Base-by-base conservation (phyloP, 208 protist genomes). In the Tetramitus jugosus region DNA sequence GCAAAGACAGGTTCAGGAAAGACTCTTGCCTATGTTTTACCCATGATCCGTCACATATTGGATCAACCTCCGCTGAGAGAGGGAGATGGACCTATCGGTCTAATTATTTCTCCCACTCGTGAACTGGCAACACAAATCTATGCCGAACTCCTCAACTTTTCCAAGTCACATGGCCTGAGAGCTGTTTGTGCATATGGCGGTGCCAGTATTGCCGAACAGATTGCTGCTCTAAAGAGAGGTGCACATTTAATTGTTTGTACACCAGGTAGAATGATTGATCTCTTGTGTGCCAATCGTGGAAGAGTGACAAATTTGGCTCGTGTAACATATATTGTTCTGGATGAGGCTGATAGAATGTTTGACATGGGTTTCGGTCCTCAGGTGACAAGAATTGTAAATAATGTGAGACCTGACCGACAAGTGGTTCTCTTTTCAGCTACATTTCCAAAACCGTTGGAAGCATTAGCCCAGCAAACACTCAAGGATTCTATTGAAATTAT, bases 1-100 rank as follows among this genome's bases (percentile, higher is more conserved):
- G 93, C 94, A 7, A 90, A 92, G 78, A 97, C 94, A n/a, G 94
- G 94, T 10, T 93, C 88, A 0, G 94, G 94, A 56, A 97, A 97
- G 76, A 97, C 94, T 62, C 79, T 96, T 23, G 83, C 88, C 14
- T 97, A 95, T 85, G 76, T 91, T 8, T 79, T 97, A 53, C 93
- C 94, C 3, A 80, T 96, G 0, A 78, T 97, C 26, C 87, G 92
- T 37, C 92, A 95, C 83, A 88, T 91, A 72, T 79, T 92, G 26
- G 88, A 84, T 49, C 93, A 96, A 84, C 82, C 83, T n/a, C 78
- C 82, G 10, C 90, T 90, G 76, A 80, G 79, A 69, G 80, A 84
- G 40, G 86, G 88, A 8, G 89, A 95, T 64, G 93, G 94, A 1
- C 94, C 93, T 23, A 91, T 94, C 35, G 91, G 84, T 2, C 85